phyloP scores from a whole-genome alignment of 371 early-diverging fungal genomes.

The Syncephalastrum racemosum region DNA sequence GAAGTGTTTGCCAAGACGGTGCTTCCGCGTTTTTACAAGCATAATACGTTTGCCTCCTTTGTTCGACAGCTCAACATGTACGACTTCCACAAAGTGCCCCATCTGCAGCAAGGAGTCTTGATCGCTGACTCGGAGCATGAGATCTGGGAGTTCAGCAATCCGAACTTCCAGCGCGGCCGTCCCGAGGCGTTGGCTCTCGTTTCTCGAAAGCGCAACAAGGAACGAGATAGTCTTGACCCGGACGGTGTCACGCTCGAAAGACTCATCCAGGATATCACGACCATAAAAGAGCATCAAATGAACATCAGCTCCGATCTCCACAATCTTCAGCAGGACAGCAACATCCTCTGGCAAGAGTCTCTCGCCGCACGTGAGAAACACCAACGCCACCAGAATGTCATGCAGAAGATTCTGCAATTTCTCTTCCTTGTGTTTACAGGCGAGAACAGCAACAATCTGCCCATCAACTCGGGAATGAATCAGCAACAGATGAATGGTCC shows the following conservation, averaged over 20 bases:
- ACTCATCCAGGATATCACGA: slow-evolving; percentile 72
- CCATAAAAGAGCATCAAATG: slow-evolving; percentile 81
- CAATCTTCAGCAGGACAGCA: slow-evolving; percentile 82
- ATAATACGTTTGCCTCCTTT: slow-evolving; percentile 92
- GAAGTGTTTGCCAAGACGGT: slow-evolving; percentile 85
- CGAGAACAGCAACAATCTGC: slow-evolving; percentile 1
- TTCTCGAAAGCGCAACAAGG: slow-evolving; percentile 48
- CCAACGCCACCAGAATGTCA: slow-evolving; percentile 84
- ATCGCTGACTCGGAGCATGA: slow-evolving; percentile 61
- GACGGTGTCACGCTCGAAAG: slow-evolving; percentile 42
- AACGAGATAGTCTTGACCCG: slow-evolving; percentile 41
- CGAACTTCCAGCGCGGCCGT: slow-evolving; percentile 50
- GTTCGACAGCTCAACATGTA: slow-evolving; percentile 96
- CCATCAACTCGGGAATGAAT: background rate
- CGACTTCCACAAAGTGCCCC: slow-evolving; percentile 81
- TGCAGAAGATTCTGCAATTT: slow-evolving; percentile 84
- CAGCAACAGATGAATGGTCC: slow-evolving; percentile 12
- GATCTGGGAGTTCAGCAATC: slow-evolving; percentile 62
- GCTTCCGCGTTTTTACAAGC: slow-evolving; percentile 87
- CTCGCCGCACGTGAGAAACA: slow-evolving; percentile 71
- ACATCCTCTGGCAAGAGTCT: slow-evolving; percentile 84
- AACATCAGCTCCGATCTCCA: slow-evolving; percentile 80
- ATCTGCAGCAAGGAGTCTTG: slow-evolving; percentile 74
- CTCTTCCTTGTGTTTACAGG: slow-evolving; percentile 64
- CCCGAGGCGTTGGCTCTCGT: slow-evolving; percentile 55